Evolutionary conservation across 2,329 filamentous ascomycete species (phyloP).

Genomic region (Fusarium sacchari): DNA sequence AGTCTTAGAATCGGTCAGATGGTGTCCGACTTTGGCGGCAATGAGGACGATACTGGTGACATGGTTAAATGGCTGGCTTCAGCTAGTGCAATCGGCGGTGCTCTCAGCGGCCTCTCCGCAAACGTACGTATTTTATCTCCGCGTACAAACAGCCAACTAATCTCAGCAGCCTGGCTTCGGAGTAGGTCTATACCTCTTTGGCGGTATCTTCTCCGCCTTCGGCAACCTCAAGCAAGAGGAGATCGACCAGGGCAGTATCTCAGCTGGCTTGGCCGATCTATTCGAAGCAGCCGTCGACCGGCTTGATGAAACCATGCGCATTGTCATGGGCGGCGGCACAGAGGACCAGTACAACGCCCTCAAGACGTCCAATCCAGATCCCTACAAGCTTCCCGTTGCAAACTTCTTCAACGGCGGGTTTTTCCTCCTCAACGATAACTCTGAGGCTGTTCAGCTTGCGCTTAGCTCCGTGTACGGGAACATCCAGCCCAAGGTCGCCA

Average conservation of each 20-base stretch:
- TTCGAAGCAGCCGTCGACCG: not conserved
- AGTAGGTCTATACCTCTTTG: not conserved
- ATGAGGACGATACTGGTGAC: not conserved
- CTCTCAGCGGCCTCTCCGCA: not conserved
- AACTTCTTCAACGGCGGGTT: constrained; percentile 29
- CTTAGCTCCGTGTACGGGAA: constrained; percentile 11
- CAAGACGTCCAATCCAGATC: constrained; percentile 4
- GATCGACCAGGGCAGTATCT: constrained; percentile 6
- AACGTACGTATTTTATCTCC: not conserved
- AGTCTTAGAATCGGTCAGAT: constrained; percentile 2
- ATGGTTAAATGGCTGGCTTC: constrained; percentile 12
- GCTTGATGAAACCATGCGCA: not conserved
- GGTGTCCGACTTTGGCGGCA: not conserved
- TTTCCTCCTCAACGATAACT: constrained; percentile 16
- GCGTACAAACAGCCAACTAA: fast-evolving
- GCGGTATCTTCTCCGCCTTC: not conserved
- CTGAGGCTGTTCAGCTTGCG: not conserved
- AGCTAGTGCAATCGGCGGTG: not conserved
- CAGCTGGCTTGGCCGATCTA: not conserved
- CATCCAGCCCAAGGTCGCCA: constrained; percentile 32
- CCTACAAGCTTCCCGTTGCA: constrained; percentile 9
- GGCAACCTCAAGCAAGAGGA: not conserved
- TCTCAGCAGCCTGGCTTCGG: not conserved
- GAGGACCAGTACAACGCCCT: constrained; percentile 3
- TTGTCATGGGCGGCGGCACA: fast-evolving